phyloP scores from a whole-genome alignment of 805 yeast species.

The Candida dajiaensis region DNA sequence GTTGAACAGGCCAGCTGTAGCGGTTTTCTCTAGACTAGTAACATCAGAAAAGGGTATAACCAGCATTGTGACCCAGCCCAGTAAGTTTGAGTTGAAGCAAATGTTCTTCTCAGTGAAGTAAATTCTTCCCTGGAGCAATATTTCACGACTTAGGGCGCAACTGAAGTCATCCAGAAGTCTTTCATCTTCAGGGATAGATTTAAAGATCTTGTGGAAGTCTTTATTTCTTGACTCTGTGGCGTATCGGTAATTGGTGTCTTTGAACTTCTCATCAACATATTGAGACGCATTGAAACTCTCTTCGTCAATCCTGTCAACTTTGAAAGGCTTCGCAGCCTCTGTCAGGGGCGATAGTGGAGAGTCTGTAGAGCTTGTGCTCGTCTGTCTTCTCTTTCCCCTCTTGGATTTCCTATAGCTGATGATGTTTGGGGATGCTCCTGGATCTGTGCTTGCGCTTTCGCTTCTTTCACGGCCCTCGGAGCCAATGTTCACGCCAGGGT shows the following conservation, averaged over 20 bases:
- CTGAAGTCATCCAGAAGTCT: constrained; percentile 78
- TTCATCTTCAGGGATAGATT: constrained; percentile 62
- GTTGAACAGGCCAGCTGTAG: constrained; percentile 86
- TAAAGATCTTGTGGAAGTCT: constrained; percentile 75
- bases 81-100: constrained; percentile 79
- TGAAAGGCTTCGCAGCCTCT: constrained; percentile 12
- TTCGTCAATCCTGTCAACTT: background rate
- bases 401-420: constrained; percentile 19
- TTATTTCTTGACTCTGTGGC: constrained; percentile 60
- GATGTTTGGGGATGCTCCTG: constrained; percentile 18
- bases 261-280: constrained; percentile 53
- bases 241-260: constrained; percentile 53
- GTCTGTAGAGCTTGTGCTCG: constrained; percentile 16
- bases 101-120: constrained; percentile 73
- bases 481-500: constrained; percentile 1
- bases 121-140: constrained; percentile 79
- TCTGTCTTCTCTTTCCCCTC: constrained; percentile 11
- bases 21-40: constrained; percentile 65
- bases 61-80: constrained; percentile 88
- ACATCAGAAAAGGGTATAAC: constrained; percentile 70
- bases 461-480: constrained; percentile 2
- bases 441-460: background rate
- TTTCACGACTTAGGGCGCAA: constrained; percentile 86
- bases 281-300: constrained; percentile 28
- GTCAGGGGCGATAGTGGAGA: constrained; percentile 17